Evolutionary conservation across 169 alveolate species (phyloP).

Genomic region (Plasmodium gaboni): DNA sequence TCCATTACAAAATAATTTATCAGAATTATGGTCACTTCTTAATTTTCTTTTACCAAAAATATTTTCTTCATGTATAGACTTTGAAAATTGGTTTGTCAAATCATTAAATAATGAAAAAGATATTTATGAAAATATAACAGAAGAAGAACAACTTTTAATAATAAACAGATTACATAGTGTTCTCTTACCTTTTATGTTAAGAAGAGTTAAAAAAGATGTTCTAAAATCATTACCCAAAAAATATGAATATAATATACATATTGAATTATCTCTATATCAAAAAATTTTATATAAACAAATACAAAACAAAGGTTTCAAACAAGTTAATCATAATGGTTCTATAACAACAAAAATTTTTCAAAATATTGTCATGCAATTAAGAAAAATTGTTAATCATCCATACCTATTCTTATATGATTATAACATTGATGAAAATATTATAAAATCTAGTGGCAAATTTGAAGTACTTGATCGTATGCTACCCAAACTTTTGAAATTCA

Average conservation of each 20-base stretch:
- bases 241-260: slow-evolving; percentile 90
- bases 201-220: slow-evolving; percentile 98
- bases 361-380: slow-evolving; percentile 97
- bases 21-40: slow-evolving; percentile 99
- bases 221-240: slow-evolving; percentile 97
- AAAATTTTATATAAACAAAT: slow-evolving; percentile 94
- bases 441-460: slow-evolving; percentile 93
- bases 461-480: slow-evolving; percentile 92
- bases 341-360: slow-evolving; percentile 21
- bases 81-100: slow-evolving; percentile 95
- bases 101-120: slow-evolving; percentile 47
- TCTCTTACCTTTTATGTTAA: slow-evolving; percentile 97
- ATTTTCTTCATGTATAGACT: slow-evolving; percentile 96
- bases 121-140: slow-evolving; percentile 31
- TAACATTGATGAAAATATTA: slow-evolving; percentile 91
- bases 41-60: slow-evolving; percentile 98
- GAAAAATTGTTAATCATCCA: slow-evolving; percentile 99
- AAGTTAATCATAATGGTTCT: slow-evolving; percentile 77
- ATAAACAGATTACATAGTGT: slow-evolving; percentile 95
- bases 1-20: slow-evolving; percentile 98
- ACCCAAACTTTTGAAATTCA: slow-evolving; percentile 79
- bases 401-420: slow-evolving; percentile 94
- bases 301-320: slow-evolving; percentile 84
- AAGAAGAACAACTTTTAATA: slow-evolving; percentile 73
- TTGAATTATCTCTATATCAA: slow-evolving; percentile 95